Evolutionary conservation across 2,329 filamentous ascomycete species (phyloP).

Genomic region (Botrytis squamosa): DNA sequence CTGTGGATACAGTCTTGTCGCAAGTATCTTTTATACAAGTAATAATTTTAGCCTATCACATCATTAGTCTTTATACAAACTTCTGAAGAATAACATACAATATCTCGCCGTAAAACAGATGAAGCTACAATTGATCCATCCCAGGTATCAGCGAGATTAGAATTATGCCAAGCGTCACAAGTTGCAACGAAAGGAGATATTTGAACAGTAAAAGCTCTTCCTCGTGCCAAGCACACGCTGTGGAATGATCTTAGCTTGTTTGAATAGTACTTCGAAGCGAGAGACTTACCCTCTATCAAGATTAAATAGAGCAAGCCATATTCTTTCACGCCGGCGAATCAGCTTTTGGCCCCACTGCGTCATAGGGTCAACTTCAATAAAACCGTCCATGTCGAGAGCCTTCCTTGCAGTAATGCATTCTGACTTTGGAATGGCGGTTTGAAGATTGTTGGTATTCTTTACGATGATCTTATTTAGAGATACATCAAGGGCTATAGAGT

Average conservation of each 20-base stretch:
- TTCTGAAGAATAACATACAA: constrained; percentile 46
- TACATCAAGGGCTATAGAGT: constrained; percentile 67
- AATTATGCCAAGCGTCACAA: constrained; percentile 68
- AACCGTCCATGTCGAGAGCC: constrained; percentile 67
- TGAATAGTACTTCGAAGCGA: background rate
- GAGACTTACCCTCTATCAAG: constrained; percentile 61
- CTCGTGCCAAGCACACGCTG: constrained; percentile 66
- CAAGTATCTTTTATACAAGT: constrained; percentile 57
- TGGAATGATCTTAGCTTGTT: constrained; percentile 28
- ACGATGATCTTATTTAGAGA: constrained; percentile 68
- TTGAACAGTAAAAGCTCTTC: constrained; percentile 66
- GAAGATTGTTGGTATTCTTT: constrained; percentile 45
- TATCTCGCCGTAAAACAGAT: constrained; percentile 64
- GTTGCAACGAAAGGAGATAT: constrained; percentile 63
- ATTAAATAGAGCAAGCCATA: constrained; percentile 71
- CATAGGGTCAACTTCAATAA: constrained; percentile 58
- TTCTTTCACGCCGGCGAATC: constrained; percentile 63
- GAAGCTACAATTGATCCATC: constrained; percentile 72
- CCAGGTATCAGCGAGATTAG: constrained; percentile 60
- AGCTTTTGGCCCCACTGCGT: constrained; percentile 62
- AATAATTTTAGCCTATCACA: constrained; percentile 53
- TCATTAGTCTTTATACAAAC: background rate
- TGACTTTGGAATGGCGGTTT: constrained; percentile 55
- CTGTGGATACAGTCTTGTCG: constrained; percentile 50
- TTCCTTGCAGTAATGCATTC: constrained; percentile 68